Evolutionary conservation across 148 eudicot genomes (phyloP), one percentile per base, ranked within the genome.

Genomic region (Chenopodium album): DNA sequence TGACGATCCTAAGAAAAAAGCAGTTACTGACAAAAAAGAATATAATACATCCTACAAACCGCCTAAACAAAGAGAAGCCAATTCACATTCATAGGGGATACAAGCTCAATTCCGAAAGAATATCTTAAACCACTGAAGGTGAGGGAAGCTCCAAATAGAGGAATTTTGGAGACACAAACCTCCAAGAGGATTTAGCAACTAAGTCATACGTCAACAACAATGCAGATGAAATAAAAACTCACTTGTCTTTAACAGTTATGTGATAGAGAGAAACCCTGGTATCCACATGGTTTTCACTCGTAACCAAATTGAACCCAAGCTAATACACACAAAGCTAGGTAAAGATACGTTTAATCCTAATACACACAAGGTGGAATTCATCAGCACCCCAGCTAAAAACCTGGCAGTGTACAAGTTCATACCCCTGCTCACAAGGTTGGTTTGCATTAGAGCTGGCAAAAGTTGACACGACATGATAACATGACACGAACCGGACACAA

Each of bases 141-240:
- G 94, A 93, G 76, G 88, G 76, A 72, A 87, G 79, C 75, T 85
- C 86, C 19, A 78, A 79, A 32, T 78, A 66, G 50, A 79, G 63
- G 22, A 79, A 79, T 75, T 76, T 85, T 50, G 68, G 73, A 82
- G 82, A 83, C 48, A 67, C 80, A 65, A 81, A 80, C n/a, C 41
- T 50, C 44, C 62, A 75, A 47, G 90, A 90, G 44, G 92, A 90
- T 26, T 76, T 83, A 37, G 78, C 82, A 48, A 66, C 84, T 78
- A 86, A 85, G 63, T 77, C 89, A 62, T 89, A 81, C 78, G 81
- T 96, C 17, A 95, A 96, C 85, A 92, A 90, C 83, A 96, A 96
- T 83, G 76, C 86, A n/a, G 98, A 96, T 78, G 86, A 87, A 13
- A 71, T 95, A 82, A 93, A 95, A 95, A 95, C 88, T 92, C 94